These are phyloP conservation scores for Aspergillus costaricaensis DNA, from an alignment of 2,329 filamentous ascomycete species.

Conservation along the genomic window DNA sequence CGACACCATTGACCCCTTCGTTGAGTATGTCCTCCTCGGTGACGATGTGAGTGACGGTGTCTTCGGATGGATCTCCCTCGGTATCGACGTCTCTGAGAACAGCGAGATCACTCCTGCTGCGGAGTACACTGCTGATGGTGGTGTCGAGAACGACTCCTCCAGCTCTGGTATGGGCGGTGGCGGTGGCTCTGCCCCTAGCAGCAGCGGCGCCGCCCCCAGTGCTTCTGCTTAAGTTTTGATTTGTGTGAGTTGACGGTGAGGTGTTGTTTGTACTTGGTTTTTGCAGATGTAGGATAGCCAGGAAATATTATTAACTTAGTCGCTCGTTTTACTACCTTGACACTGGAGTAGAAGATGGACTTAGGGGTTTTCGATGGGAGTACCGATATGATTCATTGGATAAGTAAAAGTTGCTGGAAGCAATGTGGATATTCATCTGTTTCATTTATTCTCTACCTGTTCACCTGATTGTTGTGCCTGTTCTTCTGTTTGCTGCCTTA, in stretches of 20 bases:
- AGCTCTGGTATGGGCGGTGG: slow-evolving; percentile 23
- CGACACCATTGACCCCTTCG: slow-evolving; percentile 58
- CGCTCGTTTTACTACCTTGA: too few relatives aligned
- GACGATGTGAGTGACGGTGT: slow-evolving; percentile 55
- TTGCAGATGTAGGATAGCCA: background rate
- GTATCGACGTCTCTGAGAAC: slow-evolving; percentile 47
- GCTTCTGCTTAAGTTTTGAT: background rate
- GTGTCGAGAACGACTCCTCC: slow-evolving; percentile 30
- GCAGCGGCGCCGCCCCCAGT: background rate
- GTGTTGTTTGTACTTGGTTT: background rate
- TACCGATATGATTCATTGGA: too few relatives aligned
- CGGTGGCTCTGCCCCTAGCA: background rate
- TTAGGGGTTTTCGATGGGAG: too few relatives aligned
- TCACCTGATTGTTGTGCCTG: too few relatives aligned
- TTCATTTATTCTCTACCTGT: too few relatives aligned
- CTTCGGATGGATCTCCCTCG: slow-evolving; percentile 57
- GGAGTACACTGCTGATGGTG: slow-evolving; percentile 37
- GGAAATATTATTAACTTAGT: too few relatives aligned
- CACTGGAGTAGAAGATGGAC: too few relatives aligned
- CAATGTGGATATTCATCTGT: too few relatives aligned
- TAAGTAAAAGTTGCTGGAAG: too few relatives aligned
- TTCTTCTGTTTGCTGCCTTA: too few relatives aligned
- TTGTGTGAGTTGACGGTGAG: background rate
- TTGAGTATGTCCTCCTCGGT: slow-evolving; percentile 60
- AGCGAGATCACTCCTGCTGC: slow-evolving; percentile 30